phyloP scores from a whole-genome alignment of 2,329 filamentous ascomycete genomes.

The Zarea fungicola region DNA sequence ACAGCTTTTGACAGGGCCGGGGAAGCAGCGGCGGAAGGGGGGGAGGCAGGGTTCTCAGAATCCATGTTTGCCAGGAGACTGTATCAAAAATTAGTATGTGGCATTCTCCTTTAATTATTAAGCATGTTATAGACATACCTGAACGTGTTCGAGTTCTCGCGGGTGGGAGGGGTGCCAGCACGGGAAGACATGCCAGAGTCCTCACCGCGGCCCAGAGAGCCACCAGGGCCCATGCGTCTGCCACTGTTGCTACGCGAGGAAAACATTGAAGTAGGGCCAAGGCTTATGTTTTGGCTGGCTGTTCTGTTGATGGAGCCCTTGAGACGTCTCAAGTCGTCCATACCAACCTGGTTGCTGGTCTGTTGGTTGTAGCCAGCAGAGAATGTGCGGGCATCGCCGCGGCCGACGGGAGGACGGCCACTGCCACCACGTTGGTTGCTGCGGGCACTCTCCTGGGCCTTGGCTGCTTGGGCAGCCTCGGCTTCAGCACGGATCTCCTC shows the following conservation, averaged over 20 bases:
- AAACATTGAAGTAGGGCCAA: conserved; percentile 85
- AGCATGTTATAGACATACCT: conserved; percentile 57
- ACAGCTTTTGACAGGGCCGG: conserved; percentile 60
- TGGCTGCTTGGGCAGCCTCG: conserved; percentile 72
- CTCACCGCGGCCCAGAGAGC: conserved; percentile 68
- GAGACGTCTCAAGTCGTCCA: conserved; percentile 85
- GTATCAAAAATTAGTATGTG: conserved; percentile 22
- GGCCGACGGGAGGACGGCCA: conserved; percentile 67
- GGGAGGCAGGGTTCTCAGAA: conserved; percentile 60
- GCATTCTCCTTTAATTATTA: no score
- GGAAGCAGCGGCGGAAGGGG: conserved; percentile 63
- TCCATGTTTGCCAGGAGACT: conserved; percentile 56
- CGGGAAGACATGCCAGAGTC: conserved; percentile 85
- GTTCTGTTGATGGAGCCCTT: conserved; percentile 57
- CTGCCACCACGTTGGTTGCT: conserved; percentile 59
- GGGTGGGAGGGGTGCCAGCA: conserved; percentile 76
- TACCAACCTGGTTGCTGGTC: conserved; percentile 79
- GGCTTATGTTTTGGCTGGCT: conserved; percentile 56
- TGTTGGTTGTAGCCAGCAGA: conserved; percentile 66
- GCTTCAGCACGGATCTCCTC: conserved; percentile 81
- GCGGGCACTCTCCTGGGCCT: conserved; percentile 67
- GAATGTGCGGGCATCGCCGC: conserved; percentile 83
- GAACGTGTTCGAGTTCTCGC: conserved; percentile 72
- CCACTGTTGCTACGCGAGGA: conserved; percentile 88
- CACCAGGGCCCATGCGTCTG: conserved; percentile 70